phyloP scores from a whole-genome alignment of 441 rosid genomes.

The Melastoma candidum region DNA sequence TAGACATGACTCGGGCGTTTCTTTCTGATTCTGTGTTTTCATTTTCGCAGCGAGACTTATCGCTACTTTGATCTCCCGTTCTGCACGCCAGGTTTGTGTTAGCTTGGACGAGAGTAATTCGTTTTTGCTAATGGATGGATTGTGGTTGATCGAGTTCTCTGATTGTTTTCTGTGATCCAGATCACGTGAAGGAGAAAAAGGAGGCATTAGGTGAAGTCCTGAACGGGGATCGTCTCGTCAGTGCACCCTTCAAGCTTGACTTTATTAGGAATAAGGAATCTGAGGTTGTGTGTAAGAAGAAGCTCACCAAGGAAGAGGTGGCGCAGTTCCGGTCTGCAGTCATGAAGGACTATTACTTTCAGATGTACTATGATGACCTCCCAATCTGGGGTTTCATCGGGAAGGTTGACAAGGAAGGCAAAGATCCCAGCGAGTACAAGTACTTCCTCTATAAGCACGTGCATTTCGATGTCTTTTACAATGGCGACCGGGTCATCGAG shows the following conservation, averaged over 20 bases:
- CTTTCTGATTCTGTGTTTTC: not conserved
- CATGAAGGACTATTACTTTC: slow-evolving; percentile 66
- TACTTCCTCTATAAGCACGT: slow-evolving; percentile 67
- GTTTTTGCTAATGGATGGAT: not conserved
- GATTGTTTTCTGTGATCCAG: slow-evolving; percentile 19
- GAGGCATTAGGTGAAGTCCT: slow-evolving; percentile 81
- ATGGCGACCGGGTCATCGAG: slow-evolving; percentile 73
- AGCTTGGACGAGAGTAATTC: not conserved
- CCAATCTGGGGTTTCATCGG: slow-evolving; percentile 93
- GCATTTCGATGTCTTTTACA: slow-evolving; percentile 54
- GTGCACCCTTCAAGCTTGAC: slow-evolving; percentile 65
- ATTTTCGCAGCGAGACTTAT: slow-evolving; percentile 56
- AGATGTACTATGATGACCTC: slow-evolving; percentile 81
- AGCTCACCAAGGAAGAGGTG: slow-evolving; percentile 46
- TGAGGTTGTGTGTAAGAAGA: slow-evolving; percentile 44
- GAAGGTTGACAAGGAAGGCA: slow-evolving; percentile 65
- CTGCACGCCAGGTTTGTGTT: slow-evolving; percentile 40
- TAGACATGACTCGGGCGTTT: not conserved
- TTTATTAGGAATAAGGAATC: slow-evolving; percentile 56
- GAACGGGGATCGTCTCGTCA: slow-evolving; percentile 75
- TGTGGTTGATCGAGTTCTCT: not conserved
- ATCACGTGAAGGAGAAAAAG: slow-evolving; percentile 55
- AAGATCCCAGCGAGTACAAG: slow-evolving; percentile 56
- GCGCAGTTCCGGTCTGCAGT: slow-evolving; percentile 50
- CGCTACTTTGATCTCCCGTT: slow-evolving; percentile 81